Percentiles rank a stretch among this genome's conserved stretches.
Conservation (phyloP, 163 green algal genomes). For the Scenedesmus sp. region DNA sequence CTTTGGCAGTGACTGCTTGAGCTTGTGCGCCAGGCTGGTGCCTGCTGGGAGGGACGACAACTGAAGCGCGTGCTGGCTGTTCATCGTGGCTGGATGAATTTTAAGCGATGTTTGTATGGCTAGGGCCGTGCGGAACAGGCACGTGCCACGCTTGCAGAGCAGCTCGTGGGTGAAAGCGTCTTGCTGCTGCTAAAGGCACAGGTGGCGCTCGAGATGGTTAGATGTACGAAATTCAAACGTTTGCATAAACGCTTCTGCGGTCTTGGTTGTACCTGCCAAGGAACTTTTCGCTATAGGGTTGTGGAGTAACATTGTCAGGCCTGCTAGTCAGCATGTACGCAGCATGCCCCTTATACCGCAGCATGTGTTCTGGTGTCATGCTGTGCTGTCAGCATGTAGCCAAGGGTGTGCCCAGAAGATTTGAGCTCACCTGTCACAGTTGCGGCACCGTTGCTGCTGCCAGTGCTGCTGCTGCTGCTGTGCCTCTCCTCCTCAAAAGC, state of each 20-base stretch:
- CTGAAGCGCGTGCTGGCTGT: not conserved
- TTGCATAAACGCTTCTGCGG: too few species aligned
- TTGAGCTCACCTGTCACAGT: not conserved
- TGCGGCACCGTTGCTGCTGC: not conserved
- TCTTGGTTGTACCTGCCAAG: not conserved
- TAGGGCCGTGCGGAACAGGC: not conserved
- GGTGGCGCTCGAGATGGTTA: not conserved
- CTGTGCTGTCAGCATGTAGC: not conserved
- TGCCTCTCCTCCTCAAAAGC: not conserved
- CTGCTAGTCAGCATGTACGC: not conserved
- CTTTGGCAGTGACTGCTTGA: slow-evolving; percentile 6
- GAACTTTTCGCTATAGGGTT: not conserved
- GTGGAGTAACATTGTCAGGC: not conserved
- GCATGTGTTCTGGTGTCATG: not conserved
- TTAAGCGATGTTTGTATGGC: not conserved
- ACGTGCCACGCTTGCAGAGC: not conserved
- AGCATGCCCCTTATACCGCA: not conserved
- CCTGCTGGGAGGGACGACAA: not conserved
- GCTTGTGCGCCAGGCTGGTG: not conserved
- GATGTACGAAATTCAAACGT: not conserved
- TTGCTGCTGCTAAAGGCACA: not conserved
- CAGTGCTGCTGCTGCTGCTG: not conserved
- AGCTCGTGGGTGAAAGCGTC: not conserved
- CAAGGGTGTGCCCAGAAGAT: too few species aligned
- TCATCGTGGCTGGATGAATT: not conserved